Evolutionary conservation across 2,329 filamentous ascomycete species (phyloP).

Genomic region (Ophiostoma himal-ulmi): DNA sequence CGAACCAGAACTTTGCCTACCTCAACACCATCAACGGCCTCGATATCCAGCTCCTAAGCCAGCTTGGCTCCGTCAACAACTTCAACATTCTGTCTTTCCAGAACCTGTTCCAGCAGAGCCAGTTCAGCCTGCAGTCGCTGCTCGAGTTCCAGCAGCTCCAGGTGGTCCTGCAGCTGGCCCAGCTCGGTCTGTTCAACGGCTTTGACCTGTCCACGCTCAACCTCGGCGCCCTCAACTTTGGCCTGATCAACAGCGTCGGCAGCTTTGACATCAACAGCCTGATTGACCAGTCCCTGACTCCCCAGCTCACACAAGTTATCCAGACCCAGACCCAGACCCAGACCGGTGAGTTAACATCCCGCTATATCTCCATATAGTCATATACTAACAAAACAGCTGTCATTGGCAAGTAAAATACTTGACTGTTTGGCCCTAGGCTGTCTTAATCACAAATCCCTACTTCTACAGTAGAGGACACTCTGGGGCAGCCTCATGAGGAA

Average conservation of each 20-base stretch:
- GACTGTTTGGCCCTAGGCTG: not conserved
- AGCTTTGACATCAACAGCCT: constrained; percentile 30
- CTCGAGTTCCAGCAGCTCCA: constrained; percentile 28
- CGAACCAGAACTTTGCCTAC: constrained; percentile 41
- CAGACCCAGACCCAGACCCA: constrained; percentile 13
- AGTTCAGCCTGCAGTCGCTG: constrained; percentile 24
- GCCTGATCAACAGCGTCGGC: constrained; percentile 29
- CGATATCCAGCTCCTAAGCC: constrained; percentile 39
- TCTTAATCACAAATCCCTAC: not conserved
- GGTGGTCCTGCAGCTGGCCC: constrained; percentile 30
- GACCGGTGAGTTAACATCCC: no score
- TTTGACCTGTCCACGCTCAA: constrained; percentile 30
- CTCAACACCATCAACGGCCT: constrained; percentile 44
- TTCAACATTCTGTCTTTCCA: constrained; percentile 42
- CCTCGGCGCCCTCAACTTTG: constrained; percentile 28
- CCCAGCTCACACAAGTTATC: constrained; percentile 28
- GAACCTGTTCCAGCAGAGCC: constrained; percentile 32
- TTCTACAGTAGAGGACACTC: not conserved
- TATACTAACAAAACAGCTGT: not conserved
- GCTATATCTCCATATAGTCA: no score
- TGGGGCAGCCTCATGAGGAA: not conserved
- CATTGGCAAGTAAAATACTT: not conserved
- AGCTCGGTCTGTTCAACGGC: constrained; percentile 29
- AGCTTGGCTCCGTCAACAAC: constrained; percentile 41
- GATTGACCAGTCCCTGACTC: constrained; percentile 26